Evolutionary conservation across 805 yeast species (phyloP).

Genomic region (Yamadazyma ubonensis): DNA sequence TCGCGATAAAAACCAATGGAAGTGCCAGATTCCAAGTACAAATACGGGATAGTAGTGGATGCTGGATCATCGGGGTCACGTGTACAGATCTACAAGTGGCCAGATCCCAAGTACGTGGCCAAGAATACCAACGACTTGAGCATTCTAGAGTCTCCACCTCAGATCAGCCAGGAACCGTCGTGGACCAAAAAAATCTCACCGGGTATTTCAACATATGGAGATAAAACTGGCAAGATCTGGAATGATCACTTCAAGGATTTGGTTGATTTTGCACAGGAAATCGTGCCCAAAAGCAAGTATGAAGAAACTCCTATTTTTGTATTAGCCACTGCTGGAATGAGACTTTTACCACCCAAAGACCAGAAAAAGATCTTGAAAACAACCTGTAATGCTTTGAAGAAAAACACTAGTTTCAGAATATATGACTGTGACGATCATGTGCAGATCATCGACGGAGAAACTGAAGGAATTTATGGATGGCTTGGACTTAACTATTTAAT

Average conservation of each 20-base stretch:
- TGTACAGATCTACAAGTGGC: conserved; percentile 80
- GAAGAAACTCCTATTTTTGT: conserved; percentile 79
- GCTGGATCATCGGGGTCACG: conserved; percentile 97
- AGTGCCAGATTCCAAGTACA: conserved; percentile 17
- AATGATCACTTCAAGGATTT: conserved; percentile 63
- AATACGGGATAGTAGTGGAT: conserved; percentile 87
- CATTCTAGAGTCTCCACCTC: conserved; percentile 60
- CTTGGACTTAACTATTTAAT: conserved; percentile 81
- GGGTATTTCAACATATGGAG: conserved; percentile 72
- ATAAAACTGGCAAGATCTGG: conserved; percentile 61
- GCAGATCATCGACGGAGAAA: conserved; percentile 87
- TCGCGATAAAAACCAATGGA: conserved; percentile 10
- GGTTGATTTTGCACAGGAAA: conserved; percentile 63
- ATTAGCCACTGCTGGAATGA: conserved; percentile 97
- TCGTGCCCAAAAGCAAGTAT: conserved; percentile 64
- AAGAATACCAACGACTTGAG: conserved; percentile 25
- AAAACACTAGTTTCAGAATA: conserved; percentile 55
- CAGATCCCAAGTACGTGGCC: conserved; percentile 35
- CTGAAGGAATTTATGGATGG: conserved; percentile 97
- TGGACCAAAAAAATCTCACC: conserved; percentile 80
- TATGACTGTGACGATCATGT: conserved; percentile 68
- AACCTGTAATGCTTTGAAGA: conserved; percentile 57
- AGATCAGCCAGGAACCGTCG: conserved; percentile 55
- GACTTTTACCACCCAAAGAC: conserved; percentile 60
- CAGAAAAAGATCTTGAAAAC: conserved; percentile 54